Evolutionary conservation across 768 basidiomycete species (phyloP).

Genomic region (Plicaturopsis crispa): DNA sequence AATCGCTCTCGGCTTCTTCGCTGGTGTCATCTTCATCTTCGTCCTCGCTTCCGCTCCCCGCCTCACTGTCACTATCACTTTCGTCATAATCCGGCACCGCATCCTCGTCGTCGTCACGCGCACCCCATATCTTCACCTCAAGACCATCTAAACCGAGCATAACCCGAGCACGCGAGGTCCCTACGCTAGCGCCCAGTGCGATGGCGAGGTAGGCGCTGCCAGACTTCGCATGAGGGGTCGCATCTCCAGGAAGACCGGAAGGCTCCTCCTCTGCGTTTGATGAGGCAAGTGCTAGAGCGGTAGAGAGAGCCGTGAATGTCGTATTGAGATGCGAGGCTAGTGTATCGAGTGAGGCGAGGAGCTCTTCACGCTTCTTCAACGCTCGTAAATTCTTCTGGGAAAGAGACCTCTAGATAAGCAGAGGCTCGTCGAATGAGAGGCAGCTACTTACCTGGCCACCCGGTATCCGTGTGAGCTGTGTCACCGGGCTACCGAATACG

Average conservation of each 20-base stretch:
- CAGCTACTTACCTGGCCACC: conserved; percentile 28
- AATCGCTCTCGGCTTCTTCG: not conserved
- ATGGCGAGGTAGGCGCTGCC: conserved; percentile 48
- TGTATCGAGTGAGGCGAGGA: conserved; percentile 61
- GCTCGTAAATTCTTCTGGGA: conserved; percentile 37
- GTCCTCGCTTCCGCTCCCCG: conserved; percentile 3
- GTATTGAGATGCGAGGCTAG: conserved; percentile 68
- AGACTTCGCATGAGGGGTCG: not conserved
- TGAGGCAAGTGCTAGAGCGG: conserved; percentile 40
- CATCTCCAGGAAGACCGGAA: not conserved
- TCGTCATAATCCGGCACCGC: conserved; percentile 5
- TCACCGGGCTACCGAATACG: conserved; percentile 42
- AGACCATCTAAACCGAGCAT: conserved; percentile 60
- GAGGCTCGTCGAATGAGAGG: not conserved
- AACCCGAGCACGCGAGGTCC: conserved; percentile 53
- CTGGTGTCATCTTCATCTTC: not conserved
- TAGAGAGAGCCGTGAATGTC: conserved; percentile 67
- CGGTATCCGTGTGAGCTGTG: conserved; percentile 55
- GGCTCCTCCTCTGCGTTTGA: conserved; percentile 1
- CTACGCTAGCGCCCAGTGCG: conserved; percentile 57
- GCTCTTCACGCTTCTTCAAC: conserved; percentile 51
- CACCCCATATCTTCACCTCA: conserved; percentile 33
- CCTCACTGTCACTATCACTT: conserved; percentile 2
- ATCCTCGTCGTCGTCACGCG: conserved; percentile 9
- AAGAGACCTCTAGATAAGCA: not conserved